Evolutionary conservation across 2,329 filamentous ascomycete genomes (phyloP), one percentile per base, ranked within the genome.

Genomic region (Kalaharituber pfeilii): DNA sequence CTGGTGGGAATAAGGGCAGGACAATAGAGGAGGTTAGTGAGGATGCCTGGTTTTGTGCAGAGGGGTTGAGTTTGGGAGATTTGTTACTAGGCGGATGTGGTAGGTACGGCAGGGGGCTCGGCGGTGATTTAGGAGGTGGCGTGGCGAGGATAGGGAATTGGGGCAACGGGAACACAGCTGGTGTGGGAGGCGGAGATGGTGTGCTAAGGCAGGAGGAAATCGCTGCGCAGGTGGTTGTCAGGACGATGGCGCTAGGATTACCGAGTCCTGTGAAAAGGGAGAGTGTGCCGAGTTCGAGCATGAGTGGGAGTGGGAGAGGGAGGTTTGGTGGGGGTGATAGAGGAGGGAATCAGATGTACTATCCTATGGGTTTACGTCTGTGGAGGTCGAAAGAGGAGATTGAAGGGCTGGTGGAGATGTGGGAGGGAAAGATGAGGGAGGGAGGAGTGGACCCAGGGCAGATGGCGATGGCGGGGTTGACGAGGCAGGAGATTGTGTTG

Each of bases 171-270:
- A 71, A 74, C 24, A 72, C 58, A 20, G 60, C 69, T 65, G 69
- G 70, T 66, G 59, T 71, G 66, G 73, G 81, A 66, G 73, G 75
- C 0, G 77, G 76, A 20, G 78, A 80, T 52, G 89, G 95, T 57
- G 75, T 81, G 13, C 70, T 96, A 8, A 81, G 88, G 5, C 89
- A 96, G 67, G 87, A 95, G 59, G 91, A 98, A 65, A 88, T 98
- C 66, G 81, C 84, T 24, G 96, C 95, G 60, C 86, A 98, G 60
- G 81, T 89, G 18, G 87, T 87, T 3, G 85, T 94, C 0, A 79
- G 88, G 11, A 91, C 91, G 0, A 70, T 96, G 50, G 69, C 95
- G 0, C 94, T 94, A 66, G 81, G 80, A 8, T 74, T 98, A 1
- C 91, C 91, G 1, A 78, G 78, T 62, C 89, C 89, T 0, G 91